phyloP scores from a whole-genome alignment of 257 asterid species.

The Parsonsia alboflavescens region DNA sequence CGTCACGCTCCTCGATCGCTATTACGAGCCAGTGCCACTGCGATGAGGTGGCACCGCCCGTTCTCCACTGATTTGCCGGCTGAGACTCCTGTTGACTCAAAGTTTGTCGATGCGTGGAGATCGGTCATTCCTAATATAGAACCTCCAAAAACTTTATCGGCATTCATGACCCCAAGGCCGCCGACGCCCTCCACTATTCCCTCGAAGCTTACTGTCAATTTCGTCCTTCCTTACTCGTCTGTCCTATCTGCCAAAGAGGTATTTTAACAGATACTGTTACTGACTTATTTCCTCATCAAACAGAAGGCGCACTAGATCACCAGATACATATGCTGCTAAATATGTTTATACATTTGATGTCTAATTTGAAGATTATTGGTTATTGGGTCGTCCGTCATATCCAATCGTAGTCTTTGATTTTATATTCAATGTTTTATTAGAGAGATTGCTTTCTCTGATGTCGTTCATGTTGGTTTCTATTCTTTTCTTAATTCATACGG shows the following conservation, averaged over 20 bases:
- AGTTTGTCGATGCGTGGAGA: conserved; percentile 57
- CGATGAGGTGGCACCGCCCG: conserved; percentile 56
- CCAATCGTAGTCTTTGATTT: background rate
- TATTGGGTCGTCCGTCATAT: background rate
- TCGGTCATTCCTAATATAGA: conserved; percentile 52
- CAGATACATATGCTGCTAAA: background rate
- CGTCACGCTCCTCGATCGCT: conserved; percentile 47
- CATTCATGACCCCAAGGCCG: conserved; percentile 64
- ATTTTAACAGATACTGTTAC: background rate
- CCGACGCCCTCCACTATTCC: conserved; percentile 64
- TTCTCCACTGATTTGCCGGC: conserved; percentile 51
- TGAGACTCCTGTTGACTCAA: conserved; percentile 53
- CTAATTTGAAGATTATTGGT: background rate
- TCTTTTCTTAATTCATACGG: background rate
- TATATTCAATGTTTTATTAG: background rate
- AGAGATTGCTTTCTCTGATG: background rate
- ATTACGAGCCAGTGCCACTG: conserved; percentile 44
- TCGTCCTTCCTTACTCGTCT: conserved; percentile 77
- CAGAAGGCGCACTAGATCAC: background rate
- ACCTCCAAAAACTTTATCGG: conserved; percentile 61
- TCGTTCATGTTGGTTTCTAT: background rate
- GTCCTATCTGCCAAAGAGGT: conserved; percentile 60
- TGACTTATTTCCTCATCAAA: background rate
- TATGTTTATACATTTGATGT: background rate
- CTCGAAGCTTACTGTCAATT: conserved; percentile 74